Evolutionary conservation across 2,329 filamentous ascomycete genomes (phyloP), one percentile per base, ranked within the genome.

Genomic region (Amauroascus niger): DNA sequence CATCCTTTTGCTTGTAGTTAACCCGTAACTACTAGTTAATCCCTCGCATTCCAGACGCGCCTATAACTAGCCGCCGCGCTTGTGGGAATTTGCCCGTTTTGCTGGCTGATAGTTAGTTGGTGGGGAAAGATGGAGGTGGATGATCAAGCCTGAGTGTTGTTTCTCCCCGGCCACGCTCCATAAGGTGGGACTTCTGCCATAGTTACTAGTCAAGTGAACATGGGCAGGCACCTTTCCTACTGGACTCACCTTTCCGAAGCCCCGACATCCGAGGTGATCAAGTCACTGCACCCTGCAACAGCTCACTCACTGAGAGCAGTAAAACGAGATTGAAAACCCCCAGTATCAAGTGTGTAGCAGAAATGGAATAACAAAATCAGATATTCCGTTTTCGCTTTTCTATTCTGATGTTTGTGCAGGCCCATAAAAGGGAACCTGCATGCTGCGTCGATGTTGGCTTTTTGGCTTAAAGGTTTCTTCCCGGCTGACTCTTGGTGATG

Each of bases 211-310:
- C 33, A 35, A 6, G 7, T 7, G 13, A 41, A 54, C 45, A 32
- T 37, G 40, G 24, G 44, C 24, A 35, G 1, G n/a, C n/a, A n/a
- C n/a, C n/a, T 37, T 32, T 22, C 37, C 14, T n/a, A 20, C 37
- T 18, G 14, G 37, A 2, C 4, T 20, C 41, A 2, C 30, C 30
- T 35, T 32, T 26, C 49, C 24, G 40, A 45, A 53, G 44, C 28
- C 11, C 54, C 54, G 54, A 56, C 45, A 56, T 50, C 54, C 54
- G 54, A 56, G 54, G 54, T 55, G 45, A 48, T 48, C 45, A 26
- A n/a, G 37, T 40, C 33, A 30, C 26, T 30, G n/a, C n/a, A n/a
- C n/a, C n/a, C n/a, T n/a, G n/a, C n/a, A n/a, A n/a, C n/a, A n/a
- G n/a, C n/a, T n/a, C n/a, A n/a, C n/a, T n/a, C 33, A 35, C 24